These are phyloP conservation scores for Penicillium hesseltinei DNA, from an alignment of 2,329 filamentous ascomycete species.

Conservation along the genomic window DNA sequence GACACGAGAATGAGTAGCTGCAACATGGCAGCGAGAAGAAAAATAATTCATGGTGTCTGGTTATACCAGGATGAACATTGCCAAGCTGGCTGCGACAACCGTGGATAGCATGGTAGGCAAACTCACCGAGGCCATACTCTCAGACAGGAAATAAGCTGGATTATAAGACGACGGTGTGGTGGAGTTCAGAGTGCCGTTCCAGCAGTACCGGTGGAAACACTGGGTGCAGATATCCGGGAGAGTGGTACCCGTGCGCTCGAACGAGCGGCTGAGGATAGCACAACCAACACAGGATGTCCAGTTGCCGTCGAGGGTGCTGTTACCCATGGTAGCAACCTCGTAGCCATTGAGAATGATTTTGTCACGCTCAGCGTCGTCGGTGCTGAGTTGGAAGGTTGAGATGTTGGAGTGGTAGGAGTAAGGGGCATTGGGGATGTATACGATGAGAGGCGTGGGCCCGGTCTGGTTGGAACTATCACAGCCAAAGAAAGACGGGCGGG, in stretches of 20 bases:
- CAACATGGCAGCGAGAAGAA: background rate
- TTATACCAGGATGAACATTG: conserved; percentile 16
- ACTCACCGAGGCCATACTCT: conserved; percentile 5
- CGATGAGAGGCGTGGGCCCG: conserved; percentile 62
- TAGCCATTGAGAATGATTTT: conserved; percentile 84
- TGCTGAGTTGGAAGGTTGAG: conserved; percentile 69
- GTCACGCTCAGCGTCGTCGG: conserved; percentile 67
- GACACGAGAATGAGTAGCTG: background rate
- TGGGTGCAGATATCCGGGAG: conserved; percentile 69
- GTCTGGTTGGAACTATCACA: conserved; percentile 67
- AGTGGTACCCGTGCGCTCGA: conserved; percentile 65
- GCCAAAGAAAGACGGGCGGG: conserved; percentile 75
- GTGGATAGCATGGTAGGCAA: conserved; percentile 17
- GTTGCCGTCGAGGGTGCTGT: conserved; percentile 67
- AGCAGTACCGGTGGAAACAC: conserved; percentile 86
- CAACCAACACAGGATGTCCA: conserved; percentile 88
- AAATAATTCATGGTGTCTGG: background rate
- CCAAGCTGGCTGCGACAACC: conserved; percentile 9
- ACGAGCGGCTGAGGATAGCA: conserved; percentile 74
- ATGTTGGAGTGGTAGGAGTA: conserved; percentile 76
- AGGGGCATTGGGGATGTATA: conserved; percentile 85
- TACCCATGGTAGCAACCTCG: conserved; percentile 77
- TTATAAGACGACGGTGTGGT: conserved; percentile 42
- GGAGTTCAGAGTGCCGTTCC: conserved; percentile 70
- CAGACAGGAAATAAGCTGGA: conserved; percentile 31